Evolutionary conservation across 768 basidiomycete species (phyloP), one percentile per base, ranked within the genome.

Genomic region (Lactarius pseudohatsudake): DNA sequence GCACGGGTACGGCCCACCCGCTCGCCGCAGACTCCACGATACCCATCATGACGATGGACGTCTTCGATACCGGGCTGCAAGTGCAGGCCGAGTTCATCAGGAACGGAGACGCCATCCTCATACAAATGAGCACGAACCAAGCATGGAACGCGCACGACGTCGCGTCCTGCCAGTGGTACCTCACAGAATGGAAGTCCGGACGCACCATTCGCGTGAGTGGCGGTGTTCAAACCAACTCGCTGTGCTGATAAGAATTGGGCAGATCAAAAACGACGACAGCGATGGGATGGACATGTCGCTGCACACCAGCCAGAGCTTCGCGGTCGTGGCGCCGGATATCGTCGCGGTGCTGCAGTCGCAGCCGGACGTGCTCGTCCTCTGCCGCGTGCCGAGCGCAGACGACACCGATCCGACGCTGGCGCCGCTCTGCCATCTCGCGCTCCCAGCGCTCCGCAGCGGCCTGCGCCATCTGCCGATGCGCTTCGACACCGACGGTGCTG

Each of bases 111-210:
- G 40, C 22, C 2, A 26, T 54, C 28, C 30, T 16, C 9, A 9
- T 45, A 2, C 54, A 43, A 34, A 18, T 41, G 36, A 26, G 45
- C 28, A 47, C n/a, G n/a, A 47, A 4, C 7, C 18, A 36, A 41
- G 56, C 57, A 13, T 57, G 34, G 57, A 38, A 57, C 57, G 20
- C 57, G n/a, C 55, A 36, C 18, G 57, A 38, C 10, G 32, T 36
- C 30, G 50, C 20, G 56, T 58, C 62, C 28, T 53, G 26, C 43
- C 45, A 30, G 22, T 20, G 8, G 34, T 15, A 41, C 64, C 38
- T 58, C 43, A 43, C 53, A 13, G 30, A 66, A 66, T 30, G 26
- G 53, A 45, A 61, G 53, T 11, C 50, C 30, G n/a, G 34, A 28
- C 4, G 16, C 11, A 16, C 13, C 20, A 2, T 9, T 10, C 20